A percentile compares a stretch with the other conserved stretches of the same genome.
phyloP scores from a whole-genome alignment of 2,329 filamentous ascomycete species.

The Westerdykella sp. region DNA sequence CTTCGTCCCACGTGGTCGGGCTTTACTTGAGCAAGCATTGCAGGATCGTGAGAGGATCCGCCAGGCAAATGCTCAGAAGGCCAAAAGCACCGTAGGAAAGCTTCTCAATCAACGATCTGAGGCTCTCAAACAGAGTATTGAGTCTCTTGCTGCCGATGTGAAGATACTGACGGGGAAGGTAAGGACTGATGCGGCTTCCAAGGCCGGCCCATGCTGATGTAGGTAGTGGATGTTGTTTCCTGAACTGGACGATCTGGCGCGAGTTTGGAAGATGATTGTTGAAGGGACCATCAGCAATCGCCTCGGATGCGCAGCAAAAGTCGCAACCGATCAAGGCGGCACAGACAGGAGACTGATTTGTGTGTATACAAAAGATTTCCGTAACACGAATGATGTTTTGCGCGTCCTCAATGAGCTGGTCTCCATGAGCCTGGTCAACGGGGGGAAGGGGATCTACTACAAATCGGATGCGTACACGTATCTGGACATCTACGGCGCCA shows the following conservation, averaged over 20 bases:
- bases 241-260: slow-evolving; percentile 48
- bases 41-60: slow-evolving; percentile 46
- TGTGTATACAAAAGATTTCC: slow-evolving; percentile 72
- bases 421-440: slow-evolving; percentile 53
- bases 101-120: slow-evolving; percentile 40
- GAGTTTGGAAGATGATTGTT: slow-evolving; percentile 61
- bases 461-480: slow-evolving; percentile 59
- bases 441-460: slow-evolving; percentile 60
- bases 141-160: slow-evolving; percentile 54
- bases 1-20: slow-evolving; percentile 51
- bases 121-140: slow-evolving; percentile 49
- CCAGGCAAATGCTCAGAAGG: slow-evolving; percentile 46
- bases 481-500: slow-evolving; percentile 37
- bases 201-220: neutral
- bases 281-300: slow-evolving; percentile 61
- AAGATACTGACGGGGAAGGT: slow-evolving; percentile 63
- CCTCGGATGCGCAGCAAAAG: slow-evolving; percentile 68
- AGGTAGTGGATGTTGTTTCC: slow-evolving; percentile 70
- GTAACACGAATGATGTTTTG: slow-evolving; percentile 60
- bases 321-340: slow-evolving; percentile 51
- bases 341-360: slow-evolving; percentile 57
- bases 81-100: slow-evolving; percentile 35
- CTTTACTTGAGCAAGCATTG: slow-evolving; percentile 49
- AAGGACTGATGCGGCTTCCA: slow-evolving; percentile 7
- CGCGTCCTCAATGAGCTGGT: slow-evolving; percentile 60